Conservation (phyloP, 2,329 filamentous ascomycete genomes). For the Phoma sp. region DNA sequence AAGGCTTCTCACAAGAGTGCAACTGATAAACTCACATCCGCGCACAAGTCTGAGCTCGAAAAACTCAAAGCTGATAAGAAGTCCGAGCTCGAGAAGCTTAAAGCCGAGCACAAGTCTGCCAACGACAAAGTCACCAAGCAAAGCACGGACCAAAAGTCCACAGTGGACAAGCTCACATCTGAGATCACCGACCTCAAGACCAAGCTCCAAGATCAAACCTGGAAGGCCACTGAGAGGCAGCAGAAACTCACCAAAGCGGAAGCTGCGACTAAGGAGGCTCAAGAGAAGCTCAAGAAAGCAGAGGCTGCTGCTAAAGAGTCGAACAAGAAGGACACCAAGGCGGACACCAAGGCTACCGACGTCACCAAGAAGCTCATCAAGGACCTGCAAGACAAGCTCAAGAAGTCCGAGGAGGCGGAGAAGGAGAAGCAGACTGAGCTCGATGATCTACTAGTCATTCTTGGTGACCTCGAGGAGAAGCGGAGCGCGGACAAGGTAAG, state of each 20-base stretch:
- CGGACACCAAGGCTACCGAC: conserved; percentile 53
- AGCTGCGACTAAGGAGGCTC: conserved; percentile 46
- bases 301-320: conserved; percentile 6
- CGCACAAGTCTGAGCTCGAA: conserved; percentile 2
- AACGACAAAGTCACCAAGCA: background rate
- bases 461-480: conserved; percentile 58
- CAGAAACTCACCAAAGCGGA: conserved; percentile 40
- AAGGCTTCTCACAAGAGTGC: conserved; percentile 15
- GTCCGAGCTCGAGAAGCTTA: conserved; percentile 24
- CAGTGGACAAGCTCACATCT: conserved; percentile 33
- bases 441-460: conserved; percentile 58
- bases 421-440: conserved; percentile 56
- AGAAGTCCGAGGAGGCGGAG: conserved; percentile 41
- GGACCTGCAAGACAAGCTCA: conserved; percentile 57
- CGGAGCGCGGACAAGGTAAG: conserved; percentile 48
- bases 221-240: conserved; percentile 57
- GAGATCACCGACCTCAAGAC: conserved; percentile 44
- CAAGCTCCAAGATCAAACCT: conserved; percentile 53
- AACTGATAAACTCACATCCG: conserved; percentile 4
- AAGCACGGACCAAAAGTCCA: conserved; percentile 5
- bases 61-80: conserved; percentile 4
- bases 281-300: conserved; percentile 45
- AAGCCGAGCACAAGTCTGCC: conserved; percentile 7
- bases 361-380: conserved; percentile 46
- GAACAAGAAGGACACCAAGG: conserved; percentile 23